These are phyloP conservation scores for Seiridium unicorne DNA, from an alignment of 2,329 filamentous ascomycete species.

Conservation along the genomic window DNA sequence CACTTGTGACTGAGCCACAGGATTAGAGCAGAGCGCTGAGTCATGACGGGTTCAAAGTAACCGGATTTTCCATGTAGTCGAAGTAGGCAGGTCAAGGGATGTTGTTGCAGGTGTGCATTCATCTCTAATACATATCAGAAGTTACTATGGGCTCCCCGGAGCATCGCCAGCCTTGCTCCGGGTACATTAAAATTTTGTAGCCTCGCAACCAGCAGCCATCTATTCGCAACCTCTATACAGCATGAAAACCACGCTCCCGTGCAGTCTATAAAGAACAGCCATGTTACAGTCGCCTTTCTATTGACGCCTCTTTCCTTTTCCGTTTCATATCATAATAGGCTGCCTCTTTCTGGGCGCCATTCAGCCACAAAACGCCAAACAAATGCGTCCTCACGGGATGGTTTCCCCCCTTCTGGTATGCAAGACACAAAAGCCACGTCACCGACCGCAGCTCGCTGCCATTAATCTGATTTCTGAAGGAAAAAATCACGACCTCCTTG, in stretches of 20 bases:
- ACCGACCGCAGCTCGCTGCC: not conserved
- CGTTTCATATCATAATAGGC: not conserved
- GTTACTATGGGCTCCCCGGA: not conserved
- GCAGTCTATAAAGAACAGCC: not conserved
- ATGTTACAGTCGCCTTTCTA: not conserved
- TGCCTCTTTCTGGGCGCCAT: not conserved
- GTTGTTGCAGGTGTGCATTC: not conserved
- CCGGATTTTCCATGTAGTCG: no score
- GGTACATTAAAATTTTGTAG: not conserved
- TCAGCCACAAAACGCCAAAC: not conserved
- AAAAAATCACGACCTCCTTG: slow-evolving; percentile 2
- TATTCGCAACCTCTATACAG: not conserved
- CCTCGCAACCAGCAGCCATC: not conserved
- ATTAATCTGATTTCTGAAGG: not conserved
- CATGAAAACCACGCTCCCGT: not conserved
- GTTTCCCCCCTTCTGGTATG: no score
- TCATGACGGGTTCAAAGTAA: no score
- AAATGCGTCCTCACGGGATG: not conserved
- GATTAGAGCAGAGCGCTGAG: no score
- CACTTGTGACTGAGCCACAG: no score
- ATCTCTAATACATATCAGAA: not conserved
- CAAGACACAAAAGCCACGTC: no score
- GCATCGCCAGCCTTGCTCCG: slow-evolving; percentile 1
- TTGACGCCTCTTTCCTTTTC: not conserved
- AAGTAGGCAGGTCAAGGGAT: not conserved